Evolutionary conservation across 768 basidiomycete genomes (phyloP).

Genomic region (Boletus reticulatus): DNA sequence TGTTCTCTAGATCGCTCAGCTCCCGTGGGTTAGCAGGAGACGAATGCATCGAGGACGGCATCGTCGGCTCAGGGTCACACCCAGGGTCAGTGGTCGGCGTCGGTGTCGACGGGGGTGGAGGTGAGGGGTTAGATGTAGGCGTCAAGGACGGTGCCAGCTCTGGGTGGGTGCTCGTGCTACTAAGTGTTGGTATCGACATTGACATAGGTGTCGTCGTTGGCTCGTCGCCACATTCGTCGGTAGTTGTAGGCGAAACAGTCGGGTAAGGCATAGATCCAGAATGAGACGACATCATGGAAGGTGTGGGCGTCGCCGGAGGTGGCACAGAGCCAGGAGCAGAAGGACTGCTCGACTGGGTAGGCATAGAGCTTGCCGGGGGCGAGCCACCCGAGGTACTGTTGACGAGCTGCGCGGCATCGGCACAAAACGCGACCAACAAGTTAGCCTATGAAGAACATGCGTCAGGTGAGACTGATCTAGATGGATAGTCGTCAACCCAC

Average conservation of each 20-base stretch:
- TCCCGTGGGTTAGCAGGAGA: too few relatives aligned
- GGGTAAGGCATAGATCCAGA: not conserved
- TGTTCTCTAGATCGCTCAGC: too few relatives aligned
- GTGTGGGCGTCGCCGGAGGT: not conserved
- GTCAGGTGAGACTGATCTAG: not conserved
- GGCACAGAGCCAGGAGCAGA: not conserved
- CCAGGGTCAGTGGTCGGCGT: not conserved
- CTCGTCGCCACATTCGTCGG: not conserved
- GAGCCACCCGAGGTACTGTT: not conserved
- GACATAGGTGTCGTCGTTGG: not conserved
- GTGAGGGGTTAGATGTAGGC: not conserved
- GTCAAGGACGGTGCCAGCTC: not conserved
- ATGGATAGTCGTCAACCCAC: too few relatives aligned
- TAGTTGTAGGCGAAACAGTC: not conserved
- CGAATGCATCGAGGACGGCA: not conserved
- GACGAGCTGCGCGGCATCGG: slow-evolving; percentile 28
- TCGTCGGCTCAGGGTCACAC: not conserved
- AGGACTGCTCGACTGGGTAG: not conserved
- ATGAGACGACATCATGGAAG: not conserved
- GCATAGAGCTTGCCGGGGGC: not conserved
- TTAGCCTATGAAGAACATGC: slow-evolving; percentile 34
- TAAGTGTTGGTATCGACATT: not conserved
- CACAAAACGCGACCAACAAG: slow-evolving; percentile 49
- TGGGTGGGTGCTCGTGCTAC: not conserved
- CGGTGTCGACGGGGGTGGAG: not conserved